These are phyloP conservation scores for Clonostachys rosea DNA, from an alignment of 2,329 filamentous ascomycete species.

Conservation along the genomic window DNA sequence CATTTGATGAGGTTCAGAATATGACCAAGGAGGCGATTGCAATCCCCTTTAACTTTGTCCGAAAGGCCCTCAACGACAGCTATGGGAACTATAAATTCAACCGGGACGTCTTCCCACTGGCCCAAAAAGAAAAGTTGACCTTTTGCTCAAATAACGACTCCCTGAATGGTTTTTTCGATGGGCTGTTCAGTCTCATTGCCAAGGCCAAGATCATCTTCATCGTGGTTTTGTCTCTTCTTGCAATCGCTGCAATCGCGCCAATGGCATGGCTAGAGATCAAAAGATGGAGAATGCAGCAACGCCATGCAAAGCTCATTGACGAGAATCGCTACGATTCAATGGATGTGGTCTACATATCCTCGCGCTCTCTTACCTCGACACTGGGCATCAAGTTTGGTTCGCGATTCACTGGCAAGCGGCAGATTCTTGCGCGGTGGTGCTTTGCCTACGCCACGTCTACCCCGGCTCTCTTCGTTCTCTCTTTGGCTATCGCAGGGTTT, in stretches of 20 bases:
- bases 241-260: conserved; percentile 67
- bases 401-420: conserved; percentile 59
- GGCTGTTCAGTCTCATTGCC: conserved; percentile 60
- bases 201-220: conserved; percentile 72
- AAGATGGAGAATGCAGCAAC: conserved; percentile 69
- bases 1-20: conserved; percentile 79
- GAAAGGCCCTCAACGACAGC: conserved; percentile 64
- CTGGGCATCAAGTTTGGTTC: conserved; percentile 67
- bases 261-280: conserved; percentile 80
- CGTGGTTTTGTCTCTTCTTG: conserved; percentile 66
- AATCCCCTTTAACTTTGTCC: conserved; percentile 77
- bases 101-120: conserved; percentile 72
- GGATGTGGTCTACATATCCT: conserved; percentile 85
- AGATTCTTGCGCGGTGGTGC: conserved; percentile 75
- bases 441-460: conserved; percentile 84
- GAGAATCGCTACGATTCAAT: conserved; percentile 69
- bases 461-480: conserved; percentile 80
- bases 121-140: conserved; percentile 72
- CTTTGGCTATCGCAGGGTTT: conserved; percentile 76
- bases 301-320: conserved; percentile 62
- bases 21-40: conserved; percentile 71
- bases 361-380: conserved; percentile 70
- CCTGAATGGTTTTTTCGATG: conserved; percentile 79
- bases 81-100: conserved; percentile 76
- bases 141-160: conserved; percentile 87